Base-by-base conservation (phyloP, 768 basidiomycete genomes). In the Lyophyllum semitale region DNA sequence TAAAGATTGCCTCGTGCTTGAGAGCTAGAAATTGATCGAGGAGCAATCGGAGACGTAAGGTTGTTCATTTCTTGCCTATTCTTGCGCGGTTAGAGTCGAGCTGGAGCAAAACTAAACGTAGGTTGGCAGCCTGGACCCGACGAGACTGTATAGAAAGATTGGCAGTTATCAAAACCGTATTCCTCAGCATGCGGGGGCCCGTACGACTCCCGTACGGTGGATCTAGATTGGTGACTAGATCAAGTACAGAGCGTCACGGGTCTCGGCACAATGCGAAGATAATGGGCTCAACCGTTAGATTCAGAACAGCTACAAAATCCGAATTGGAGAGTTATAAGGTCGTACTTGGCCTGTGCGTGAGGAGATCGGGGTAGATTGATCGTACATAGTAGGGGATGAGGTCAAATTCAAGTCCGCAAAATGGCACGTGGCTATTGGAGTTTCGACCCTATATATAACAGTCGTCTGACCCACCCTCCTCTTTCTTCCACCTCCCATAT, bases 401-500 rank as follows among this genome's bases (percentile, higher is more conserved):
- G 4, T 29, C 4, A 48, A 35, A 50, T 30, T 33, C 40, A 44
- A 48, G 53, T 55, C 51, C 32, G 52, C 47, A 15, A 9, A 15
- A n/a, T n/a, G 46, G 59, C 60, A 61, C 56, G 53, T 61, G 53
- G 45, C 44, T 48, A 44, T 45, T 54, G 59, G 55, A 53, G 59
- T 51, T 27, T n/a, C 32, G 51, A 42, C 52, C 41, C 18, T 53
- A 55, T 62, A 58, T 70, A 70, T 69, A 70, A 61, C 44, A 33
- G 37, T 53, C 55, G 38, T 51, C 48, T 46, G 48, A 59, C 51
- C 30, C 35, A n/a, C 38, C 26, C 46, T 43, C 23, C 30, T 38
- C n/a, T n/a, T n/a, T n/a, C n/a, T n/a, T n/a, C n/a, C n/a, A n/a
- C n/a, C n/a, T n/a, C n/a, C n/a, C n/a, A n/a, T n/a, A n/a, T n/a